Evolutionary conservation across 257 asterid genomes (phyloP).

Genomic region (Solanum dulcamara): DNA sequence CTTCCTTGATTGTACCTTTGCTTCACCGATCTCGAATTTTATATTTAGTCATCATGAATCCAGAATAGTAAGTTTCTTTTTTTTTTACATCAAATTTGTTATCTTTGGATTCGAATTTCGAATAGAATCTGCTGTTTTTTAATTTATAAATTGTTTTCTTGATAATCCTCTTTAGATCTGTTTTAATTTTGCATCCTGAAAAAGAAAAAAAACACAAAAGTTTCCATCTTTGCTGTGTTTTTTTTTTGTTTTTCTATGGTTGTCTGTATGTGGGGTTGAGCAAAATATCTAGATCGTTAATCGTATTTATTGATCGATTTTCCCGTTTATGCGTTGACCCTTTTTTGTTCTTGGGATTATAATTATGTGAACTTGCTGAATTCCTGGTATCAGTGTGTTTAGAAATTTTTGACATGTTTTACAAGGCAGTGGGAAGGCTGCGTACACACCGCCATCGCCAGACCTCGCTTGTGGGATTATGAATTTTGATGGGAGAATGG

Average conservation of each 20-base stretch:
- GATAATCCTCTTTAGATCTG: neutral
- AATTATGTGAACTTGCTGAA: neutral
- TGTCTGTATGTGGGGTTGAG: neutral
- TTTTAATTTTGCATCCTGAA: neutral
- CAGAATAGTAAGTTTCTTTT: constrained; percentile 48
- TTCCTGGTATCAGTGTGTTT: neutral
- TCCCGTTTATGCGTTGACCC: neutral
- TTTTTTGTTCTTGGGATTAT: neutral
- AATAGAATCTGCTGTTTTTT: neutral
- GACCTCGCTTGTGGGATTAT: neutral
- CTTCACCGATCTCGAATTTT: neutral
- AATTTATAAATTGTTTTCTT: neutral
- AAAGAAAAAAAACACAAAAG: neutral
- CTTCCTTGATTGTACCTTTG: neutral
- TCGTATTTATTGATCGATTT: neutral
- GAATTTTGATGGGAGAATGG: neutral
- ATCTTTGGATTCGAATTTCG: neutral
- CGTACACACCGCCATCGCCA: too few relatives aligned
- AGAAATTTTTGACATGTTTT: neutral
- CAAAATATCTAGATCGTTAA: neutral
- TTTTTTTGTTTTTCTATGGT: neutral
- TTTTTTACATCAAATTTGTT: neutral
- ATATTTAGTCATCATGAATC: constrained; percentile 46
- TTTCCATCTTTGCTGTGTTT: neutral
- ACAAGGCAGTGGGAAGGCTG: neutral